These are phyloP conservation scores for Panaeolus cyanescens DNA, from an alignment of 768 basidiomycete genomes.

Conservation along the genomic window DNA sequence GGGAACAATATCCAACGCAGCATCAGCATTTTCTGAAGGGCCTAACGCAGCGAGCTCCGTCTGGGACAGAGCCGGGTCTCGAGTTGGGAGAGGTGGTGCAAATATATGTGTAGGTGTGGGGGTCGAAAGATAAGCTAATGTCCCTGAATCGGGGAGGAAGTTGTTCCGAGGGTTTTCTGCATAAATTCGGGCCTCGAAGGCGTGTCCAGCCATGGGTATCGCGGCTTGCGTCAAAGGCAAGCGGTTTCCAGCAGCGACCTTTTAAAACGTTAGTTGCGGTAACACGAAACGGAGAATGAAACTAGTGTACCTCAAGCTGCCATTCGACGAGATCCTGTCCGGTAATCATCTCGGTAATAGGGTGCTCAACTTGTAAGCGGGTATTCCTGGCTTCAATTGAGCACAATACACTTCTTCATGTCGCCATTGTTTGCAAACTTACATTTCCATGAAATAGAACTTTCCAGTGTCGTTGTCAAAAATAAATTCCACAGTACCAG, in stretches of 20 bases:
- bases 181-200: constrained; percentile 94
- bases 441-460: constrained; percentile 98
- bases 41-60: constrained; percentile 26
- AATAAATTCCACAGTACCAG: constrained; percentile 96
- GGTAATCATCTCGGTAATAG: constrained; percentile 94
- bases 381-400: constrained; percentile 64
- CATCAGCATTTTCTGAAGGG: constrained; percentile 30
- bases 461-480: constrained; percentile 87
- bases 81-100: constrained; percentile 45
- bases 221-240: constrained; percentile 76
- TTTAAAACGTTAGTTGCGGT: not conserved
- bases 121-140: constrained; percentile 77
- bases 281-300: not conserved
- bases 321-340: constrained; percentile 94
- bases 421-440: constrained; percentile 21
- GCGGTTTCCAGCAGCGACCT: constrained; percentile 89
- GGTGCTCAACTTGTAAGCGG: constrained; percentile 86
- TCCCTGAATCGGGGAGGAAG: constrained; percentile 91
- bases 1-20: constrained; percentile 43
- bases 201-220: constrained; percentile 88
- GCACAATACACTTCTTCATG: not conserved
- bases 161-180: constrained; percentile 93
- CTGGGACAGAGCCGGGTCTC: constrained; percentile 20
- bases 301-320: constrained; percentile 73
- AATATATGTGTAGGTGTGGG: constrained; percentile 74